Evolutionary conservation across 2,329 filamentous ascomycete species (phyloP).

Genomic region (Fusarium chuoi): DNA sequence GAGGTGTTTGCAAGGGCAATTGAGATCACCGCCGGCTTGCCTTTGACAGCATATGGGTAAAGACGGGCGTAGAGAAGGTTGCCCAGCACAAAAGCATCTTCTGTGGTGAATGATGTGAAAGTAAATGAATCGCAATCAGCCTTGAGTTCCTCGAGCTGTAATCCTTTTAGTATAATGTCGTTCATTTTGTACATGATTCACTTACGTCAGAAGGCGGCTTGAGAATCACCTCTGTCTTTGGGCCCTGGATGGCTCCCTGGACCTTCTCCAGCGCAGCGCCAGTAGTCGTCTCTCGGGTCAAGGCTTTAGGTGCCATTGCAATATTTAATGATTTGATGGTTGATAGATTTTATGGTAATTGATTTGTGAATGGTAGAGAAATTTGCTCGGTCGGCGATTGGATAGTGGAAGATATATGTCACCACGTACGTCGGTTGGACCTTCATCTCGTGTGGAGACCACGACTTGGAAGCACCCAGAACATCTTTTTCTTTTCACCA

Average conservation of each 20-base stretch:
- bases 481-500: neutral
- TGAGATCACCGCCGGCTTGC: constrained; percentile 66
- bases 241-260: constrained; percentile 30
- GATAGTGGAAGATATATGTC: neutral
- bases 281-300: constrained; percentile 21
- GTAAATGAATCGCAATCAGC: constrained; percentile 56
- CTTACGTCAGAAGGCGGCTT: constrained; percentile 38
- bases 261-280: constrained; percentile 35
- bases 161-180: neutral
- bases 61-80: constrained; percentile 72
- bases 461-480: constrained; percentile 1
- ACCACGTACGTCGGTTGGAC: constrained; percentile 28
- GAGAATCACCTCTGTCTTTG: constrained; percentile 19
- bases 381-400: neutral
- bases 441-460: constrained; percentile 22
- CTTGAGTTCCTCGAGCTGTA: constrained; percentile 45
- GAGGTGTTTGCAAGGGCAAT: constrained; percentile 68
- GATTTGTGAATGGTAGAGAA: neutral
- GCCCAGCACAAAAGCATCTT: constrained; percentile 74
- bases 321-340: neutral
- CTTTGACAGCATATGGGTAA: constrained; percentile 55
- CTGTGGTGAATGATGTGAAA: constrained; percentile 66
- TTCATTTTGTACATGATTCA: neutral
- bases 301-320: constrained; percentile 31
- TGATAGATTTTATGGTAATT: neutral